Conservation (phyloP, 495 filamentous ascomycete genomes). For the Neurospora discreta region DNA sequence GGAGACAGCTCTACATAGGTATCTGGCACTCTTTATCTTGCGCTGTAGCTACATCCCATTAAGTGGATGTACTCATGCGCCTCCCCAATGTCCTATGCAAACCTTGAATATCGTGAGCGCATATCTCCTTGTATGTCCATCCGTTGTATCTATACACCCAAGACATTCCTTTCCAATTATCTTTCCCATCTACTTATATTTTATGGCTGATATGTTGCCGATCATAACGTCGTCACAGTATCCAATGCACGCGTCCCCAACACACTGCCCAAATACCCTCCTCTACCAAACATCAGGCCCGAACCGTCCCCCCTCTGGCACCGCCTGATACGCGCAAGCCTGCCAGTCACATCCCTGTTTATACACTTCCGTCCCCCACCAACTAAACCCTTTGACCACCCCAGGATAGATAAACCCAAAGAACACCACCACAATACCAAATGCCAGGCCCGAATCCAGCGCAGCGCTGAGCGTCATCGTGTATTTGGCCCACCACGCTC, state of each 20-base stretch:
- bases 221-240: neutral
- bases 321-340: constrained; percentile 44
- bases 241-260: neutral
- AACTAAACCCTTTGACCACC: constrained; percentile 48
- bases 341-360: constrained; percentile 55
- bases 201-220: neutral
- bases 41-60: neutral
- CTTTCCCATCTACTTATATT: neutral
- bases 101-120: neutral
- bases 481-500: constrained; percentile 78
- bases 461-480: constrained; percentile 79
- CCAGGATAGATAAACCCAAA: constrained; percentile 71
- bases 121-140: neutral
- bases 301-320: constrained; percentile 44
- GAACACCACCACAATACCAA: constrained; percentile 70
- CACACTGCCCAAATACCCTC: neutral
- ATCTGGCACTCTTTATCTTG: neutral
- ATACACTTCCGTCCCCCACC: constrained; percentile 71
- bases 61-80: neutral
- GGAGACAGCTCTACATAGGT: neutral
- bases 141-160: neutral
- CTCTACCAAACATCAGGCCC: constrained; percentile 46
- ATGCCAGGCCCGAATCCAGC: constrained; percentile 69
- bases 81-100: neutral
- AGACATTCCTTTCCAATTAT: neutral